Conservation (phyloP, 371 early-diverging fungal species). For the Haplosporangium sp. region DNA sequence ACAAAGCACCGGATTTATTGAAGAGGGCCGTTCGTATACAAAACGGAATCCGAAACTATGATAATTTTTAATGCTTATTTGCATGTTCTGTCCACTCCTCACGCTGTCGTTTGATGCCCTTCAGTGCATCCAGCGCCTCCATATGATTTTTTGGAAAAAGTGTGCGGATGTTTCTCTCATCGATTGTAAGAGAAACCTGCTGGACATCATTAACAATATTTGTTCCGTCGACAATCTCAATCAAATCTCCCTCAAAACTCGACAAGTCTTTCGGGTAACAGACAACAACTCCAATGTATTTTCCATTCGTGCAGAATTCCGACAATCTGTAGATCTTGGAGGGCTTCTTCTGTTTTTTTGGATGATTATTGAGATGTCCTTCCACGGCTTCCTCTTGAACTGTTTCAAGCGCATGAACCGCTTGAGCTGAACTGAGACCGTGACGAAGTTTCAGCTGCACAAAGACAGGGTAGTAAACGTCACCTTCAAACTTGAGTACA, state of each 20-base stretch:
- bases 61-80: too few species aligned
- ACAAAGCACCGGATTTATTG: too few species aligned
- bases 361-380: neutral
- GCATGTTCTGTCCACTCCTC: too few species aligned
- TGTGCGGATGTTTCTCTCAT: too few species aligned
- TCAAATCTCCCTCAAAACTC: neutral
- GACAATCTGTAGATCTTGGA: neutral
- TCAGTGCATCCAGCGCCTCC: too few species aligned
- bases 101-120: too few species aligned
- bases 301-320: neutral
- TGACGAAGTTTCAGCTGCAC: constrained; percentile 5
- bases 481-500: constrained; percentile 14
- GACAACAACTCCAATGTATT: neutral
- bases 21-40: too few species aligned
- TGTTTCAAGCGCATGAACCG: neutral
- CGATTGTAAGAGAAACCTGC: too few species aligned
- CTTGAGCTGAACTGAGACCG: neutral
- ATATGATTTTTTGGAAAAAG: too few species aligned
- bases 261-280: neutral
- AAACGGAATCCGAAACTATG: too few species aligned
- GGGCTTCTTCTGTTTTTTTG: neutral
- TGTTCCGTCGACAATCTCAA: too few species aligned
- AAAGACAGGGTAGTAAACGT: constrained; percentile 12
- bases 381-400: neutral
- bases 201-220: too few species aligned